Evolutionary conservation across 164 flowering plant genomes (phyloP), one percentile per base, ranked within the genome.

Genomic region (Kingdonia uniflora): DNA sequence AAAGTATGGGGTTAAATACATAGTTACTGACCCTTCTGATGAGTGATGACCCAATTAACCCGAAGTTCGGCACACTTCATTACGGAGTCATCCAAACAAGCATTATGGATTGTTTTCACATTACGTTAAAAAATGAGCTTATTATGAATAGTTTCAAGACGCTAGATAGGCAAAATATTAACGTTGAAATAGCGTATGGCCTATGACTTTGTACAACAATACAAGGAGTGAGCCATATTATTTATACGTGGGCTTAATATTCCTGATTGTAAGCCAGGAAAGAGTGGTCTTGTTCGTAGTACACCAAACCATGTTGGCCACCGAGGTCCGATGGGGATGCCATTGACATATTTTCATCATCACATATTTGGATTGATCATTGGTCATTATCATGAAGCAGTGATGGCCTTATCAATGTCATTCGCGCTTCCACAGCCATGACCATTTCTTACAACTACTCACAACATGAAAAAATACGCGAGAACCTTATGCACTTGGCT

Each of bases 331-430:
- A 85, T 45, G 95, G 87, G 0, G 95, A 81, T 58, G 87, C 77
- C 10, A 75, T 86, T 24, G 42, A 23, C 10, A 51, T 86, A 0
- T 76, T 78, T 23, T 71, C 59, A 0, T 76, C 84, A n/a, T 59
- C 77, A 0, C 23, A 83, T 52, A 49, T 86, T 16, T 85, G 94
- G 94, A 56, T 85, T n/a, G 94, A 82, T 42, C 94, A 85, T 63
- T 78, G 85, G 65, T 76, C 16, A n/a, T 57, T 84, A 13, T 66
- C 78, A 15, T 60, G 70, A 5, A 49, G 64, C 43, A 10, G 59
- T 0, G 88, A 84, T 52, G 88, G 84, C n/a, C 78, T 84, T 0
- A 59, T 82, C 11, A 86, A 85, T 62, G 77, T 78, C 1, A 74
- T 61, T 16, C 82, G 72, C 60, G 94, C 74, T 42, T 84, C 92